A percentile compares a stretch with the other conserved stretches of the same genome.
Evolutionary conservation across 2,329 filamentous ascomycete genomes (phyloP).

Genomic region (Fonsecaea erecta): DNA sequence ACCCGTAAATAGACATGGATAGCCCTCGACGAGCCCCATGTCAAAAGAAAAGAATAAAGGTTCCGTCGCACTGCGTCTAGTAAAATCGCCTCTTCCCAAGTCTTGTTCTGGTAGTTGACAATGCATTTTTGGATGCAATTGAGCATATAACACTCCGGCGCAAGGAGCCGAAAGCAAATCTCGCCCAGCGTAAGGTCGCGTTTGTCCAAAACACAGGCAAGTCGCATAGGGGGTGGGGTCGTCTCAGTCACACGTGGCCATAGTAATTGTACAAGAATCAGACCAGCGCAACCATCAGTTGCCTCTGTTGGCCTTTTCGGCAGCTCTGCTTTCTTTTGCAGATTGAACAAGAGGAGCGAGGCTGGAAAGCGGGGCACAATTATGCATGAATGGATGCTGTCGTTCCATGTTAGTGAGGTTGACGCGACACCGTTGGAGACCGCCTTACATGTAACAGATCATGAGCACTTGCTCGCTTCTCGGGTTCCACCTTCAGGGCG

Average conservation of each 20-base stretch:
- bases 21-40: neutral
- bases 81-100: neutral
- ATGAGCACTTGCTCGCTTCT: conserved; percentile 93
- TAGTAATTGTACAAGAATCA: conserved; percentile 23
- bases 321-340: conserved; percentile 80
- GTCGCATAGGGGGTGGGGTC: conserved; percentile 6
- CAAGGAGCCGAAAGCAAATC: conserved; percentile 1
- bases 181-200: neutral
- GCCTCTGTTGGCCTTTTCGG: conserved; percentile 78
- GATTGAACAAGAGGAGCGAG: conserved; percentile 85
- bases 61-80: conserved; percentile 1
- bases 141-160: neutral
- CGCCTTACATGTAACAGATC: conserved; percentile 83
- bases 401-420: conserved; percentile 8
- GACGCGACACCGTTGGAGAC: neutral
- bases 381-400: conserved; percentile 80
- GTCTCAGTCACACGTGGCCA: conserved; percentile 7
- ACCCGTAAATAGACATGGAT: neutral
- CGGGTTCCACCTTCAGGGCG: conserved; percentile 93
- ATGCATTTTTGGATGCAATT: neutral
- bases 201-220: conserved; percentile 11
- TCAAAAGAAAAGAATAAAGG: neutral
- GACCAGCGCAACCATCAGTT: conserved; percentile 27
- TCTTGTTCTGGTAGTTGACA: conserved; percentile 1
- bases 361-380: conserved; percentile 73